Conservation (phyloP, 2,329 filamentous ascomycete genomes). For the Neocatenulostroma microsporum region DNA sequence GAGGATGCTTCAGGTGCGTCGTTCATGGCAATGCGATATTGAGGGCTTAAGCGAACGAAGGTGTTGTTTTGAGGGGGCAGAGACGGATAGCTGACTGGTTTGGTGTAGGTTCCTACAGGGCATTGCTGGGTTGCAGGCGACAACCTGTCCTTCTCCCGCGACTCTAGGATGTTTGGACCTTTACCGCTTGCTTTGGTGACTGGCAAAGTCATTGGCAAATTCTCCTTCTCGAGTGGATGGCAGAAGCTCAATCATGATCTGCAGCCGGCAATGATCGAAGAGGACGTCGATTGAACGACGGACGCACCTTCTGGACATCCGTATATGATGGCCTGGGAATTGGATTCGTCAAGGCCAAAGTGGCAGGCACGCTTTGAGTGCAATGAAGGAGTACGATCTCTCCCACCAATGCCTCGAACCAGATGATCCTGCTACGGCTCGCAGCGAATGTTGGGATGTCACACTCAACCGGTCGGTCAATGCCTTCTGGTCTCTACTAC, state of each 20-base stretch:
- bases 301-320: background rate
- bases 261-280: constrained; percentile 11
- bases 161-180: constrained; percentile 81
- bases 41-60: too few relatives aligned
- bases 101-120: constrained; percentile 69
- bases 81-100: background rate
- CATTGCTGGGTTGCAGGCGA: constrained; percentile 91
- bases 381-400: constrained; percentile 7
- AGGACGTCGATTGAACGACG: constrained; percentile 10
- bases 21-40: background rate
- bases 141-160: constrained; percentile 73
- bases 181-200: constrained; percentile 75
- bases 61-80: constrained; percentile 1
- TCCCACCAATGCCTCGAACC: constrained; percentile 16
- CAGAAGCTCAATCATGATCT: constrained; percentile 11
- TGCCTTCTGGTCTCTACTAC: constrained; percentile 45
- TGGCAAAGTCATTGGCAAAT: constrained; percentile 60
- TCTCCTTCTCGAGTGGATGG: constrained; percentile 6
- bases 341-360: too few relatives aligned
- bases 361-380: too few relatives aligned
- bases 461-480: constrained; percentile 57
- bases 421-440: constrained; percentile 10
- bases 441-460: constrained; percentile 46
- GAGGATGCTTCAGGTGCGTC: constrained; percentile 57
- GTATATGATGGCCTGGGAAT: too few relatives aligned